A percentile compares a stretch with the other conserved stretches of the same genome.
These are phyloP conservation scores for Lyophyllum semitale DNA, from an alignment of 768 basidiomycete genomes.

Conservation along the genomic window DNA sequence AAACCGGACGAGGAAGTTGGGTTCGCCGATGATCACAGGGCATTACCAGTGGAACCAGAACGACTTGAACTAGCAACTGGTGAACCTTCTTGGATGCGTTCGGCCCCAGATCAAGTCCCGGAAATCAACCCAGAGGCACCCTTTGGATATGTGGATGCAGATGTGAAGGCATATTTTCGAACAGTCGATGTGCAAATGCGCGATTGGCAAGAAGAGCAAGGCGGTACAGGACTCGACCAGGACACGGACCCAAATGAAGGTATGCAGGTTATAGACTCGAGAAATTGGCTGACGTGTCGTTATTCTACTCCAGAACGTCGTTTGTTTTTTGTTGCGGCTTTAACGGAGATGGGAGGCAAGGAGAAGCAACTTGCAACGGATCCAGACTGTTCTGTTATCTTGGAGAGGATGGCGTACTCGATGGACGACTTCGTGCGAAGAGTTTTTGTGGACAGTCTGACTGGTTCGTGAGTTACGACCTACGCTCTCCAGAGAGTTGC, in stretches of 20 bases:
- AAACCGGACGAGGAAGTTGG: slow-evolving; percentile 1
- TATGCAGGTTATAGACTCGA: slow-evolving; percentile 26
- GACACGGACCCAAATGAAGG: slow-evolving; percentile 75
- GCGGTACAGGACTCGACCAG: slow-evolving; percentile 33
- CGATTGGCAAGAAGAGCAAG: slow-evolving; percentile 82
- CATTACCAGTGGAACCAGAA: slow-evolving; percentile 21
- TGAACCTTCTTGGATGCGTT: slow-evolving; percentile 74
- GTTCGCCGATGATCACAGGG: not conserved
- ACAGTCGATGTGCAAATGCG: slow-evolving; percentile 87
- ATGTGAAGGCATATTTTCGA: slow-evolving; percentile 91
- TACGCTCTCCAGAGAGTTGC: not conserved
- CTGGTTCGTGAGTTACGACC: slow-evolving; percentile 71
- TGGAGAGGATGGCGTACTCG: slow-evolving; percentile 89
- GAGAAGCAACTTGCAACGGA: slow-evolving; percentile 92
- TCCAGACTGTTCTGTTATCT: slow-evolving; percentile 86
- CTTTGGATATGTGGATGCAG: slow-evolving; percentile 87
- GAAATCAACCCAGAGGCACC: slow-evolving; percentile 68
- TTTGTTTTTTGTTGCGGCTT: slow-evolving; percentile 78
- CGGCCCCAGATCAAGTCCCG: slow-evolving; percentile 33
- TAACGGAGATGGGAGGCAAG: slow-evolving; percentile 83
- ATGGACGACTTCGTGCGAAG: slow-evolving; percentile 97
- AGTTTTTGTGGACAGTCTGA: slow-evolving; percentile 85
- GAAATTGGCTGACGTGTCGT: slow-evolving; percentile 13
- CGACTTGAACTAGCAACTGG: slow-evolving; percentile 23
- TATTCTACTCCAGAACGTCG: slow-evolving; percentile 55